Conservation (phyloP, 495 filamentous ascomycete species). For the Neurospora africana region DNA sequence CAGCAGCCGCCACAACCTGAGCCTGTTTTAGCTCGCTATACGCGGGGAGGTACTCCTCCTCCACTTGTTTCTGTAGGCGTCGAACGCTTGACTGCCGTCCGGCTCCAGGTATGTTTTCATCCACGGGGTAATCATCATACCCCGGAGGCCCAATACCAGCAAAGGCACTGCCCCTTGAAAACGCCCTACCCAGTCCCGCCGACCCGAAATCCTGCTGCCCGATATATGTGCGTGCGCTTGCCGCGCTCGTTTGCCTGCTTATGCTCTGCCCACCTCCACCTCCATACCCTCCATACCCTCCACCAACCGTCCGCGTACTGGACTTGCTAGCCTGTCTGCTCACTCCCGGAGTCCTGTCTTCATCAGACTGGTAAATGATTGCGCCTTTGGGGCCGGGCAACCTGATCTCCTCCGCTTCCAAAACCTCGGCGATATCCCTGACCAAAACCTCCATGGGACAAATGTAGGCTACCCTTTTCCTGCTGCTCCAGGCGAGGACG, state of each 20-base stretch:
- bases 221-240: neutral
- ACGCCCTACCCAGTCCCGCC: neutral
- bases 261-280: neutral
- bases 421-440: slow-evolving; percentile 67
- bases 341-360: neutral
- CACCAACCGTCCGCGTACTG: neutral
- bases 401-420: slow-evolving; percentile 46
- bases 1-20: neutral
- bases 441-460: slow-evolving; percentile 88
- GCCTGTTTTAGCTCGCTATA: neutral
- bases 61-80: neutral
- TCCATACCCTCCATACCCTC: neutral
- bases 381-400: slow-evolving; percentile 37
- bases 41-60: rapidly evolving
- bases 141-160: neutral
- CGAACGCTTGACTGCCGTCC: neutral
- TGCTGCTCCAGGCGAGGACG: slow-evolving; percentile 74
- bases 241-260: neutral
- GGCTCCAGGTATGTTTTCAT: neutral
- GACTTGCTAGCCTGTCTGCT: neutral
- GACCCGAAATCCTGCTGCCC: neutral
- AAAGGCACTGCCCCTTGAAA: neutral
- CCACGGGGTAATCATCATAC: neutral
- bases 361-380: neutral
- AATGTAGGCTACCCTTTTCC: slow-evolving; percentile 71